A percentile compares a stretch with the other conserved stretches of the same genome.
These are phyloP conservation scores for Cladophialophora exuberans DNA, from an alignment of 2,329 filamentous ascomycete species.

Conservation along the genomic window DNA sequence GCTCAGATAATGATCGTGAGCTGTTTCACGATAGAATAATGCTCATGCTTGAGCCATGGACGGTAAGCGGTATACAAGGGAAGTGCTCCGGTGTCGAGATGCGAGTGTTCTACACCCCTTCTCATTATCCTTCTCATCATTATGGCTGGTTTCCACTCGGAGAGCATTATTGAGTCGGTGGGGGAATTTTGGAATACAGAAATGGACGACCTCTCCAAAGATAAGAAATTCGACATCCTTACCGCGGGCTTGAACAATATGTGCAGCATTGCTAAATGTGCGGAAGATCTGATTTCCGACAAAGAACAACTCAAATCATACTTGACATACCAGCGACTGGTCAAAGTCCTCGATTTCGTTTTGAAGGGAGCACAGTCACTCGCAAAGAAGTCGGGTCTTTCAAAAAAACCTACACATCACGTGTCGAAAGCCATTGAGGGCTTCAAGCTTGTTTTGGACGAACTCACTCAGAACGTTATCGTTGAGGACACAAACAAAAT, in stretches of 20 bases:
- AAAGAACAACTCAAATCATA: conserved; percentile 4
- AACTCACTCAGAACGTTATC: not conserved
- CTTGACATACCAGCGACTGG: conserved; percentile 12
- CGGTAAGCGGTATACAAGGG: conserved; percentile 8
- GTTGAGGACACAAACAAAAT: conserved; percentile 3
- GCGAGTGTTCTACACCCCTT: conserved; percentile 4
- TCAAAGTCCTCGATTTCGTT: conserved; percentile 13
- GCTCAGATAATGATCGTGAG: conserved; percentile 10
- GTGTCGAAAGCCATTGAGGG: not conserved
- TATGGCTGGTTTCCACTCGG: conserved; percentile 4
- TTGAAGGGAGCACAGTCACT: conserved; percentile 6
- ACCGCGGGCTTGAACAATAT: conserved; percentile 8
- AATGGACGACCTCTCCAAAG: not conserved
- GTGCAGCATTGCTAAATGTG: conserved; percentile 13
- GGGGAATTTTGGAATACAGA: conserved; percentile 7
- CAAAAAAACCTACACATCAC: not conserved
- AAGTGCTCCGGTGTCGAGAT: conserved; percentile 13
- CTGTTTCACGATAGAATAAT: conserved; percentile 11
- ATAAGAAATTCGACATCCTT: conserved; percentile 8
- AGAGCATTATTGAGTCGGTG: conserved; percentile 6
- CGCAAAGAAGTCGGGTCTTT: not conserved
- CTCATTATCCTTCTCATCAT: conserved; percentile 8
- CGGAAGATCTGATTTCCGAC: not conserved
- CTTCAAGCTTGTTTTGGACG: not conserved
- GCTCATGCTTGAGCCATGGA: conserved; percentile 11